A percentile compares a stretch with the other conserved stretches of the same genome.
These are phyloP conservation scores for Stereum hirsutum DNA, from an alignment of 1,284 basidiomycete species.

Conservation along the genomic window DNA sequence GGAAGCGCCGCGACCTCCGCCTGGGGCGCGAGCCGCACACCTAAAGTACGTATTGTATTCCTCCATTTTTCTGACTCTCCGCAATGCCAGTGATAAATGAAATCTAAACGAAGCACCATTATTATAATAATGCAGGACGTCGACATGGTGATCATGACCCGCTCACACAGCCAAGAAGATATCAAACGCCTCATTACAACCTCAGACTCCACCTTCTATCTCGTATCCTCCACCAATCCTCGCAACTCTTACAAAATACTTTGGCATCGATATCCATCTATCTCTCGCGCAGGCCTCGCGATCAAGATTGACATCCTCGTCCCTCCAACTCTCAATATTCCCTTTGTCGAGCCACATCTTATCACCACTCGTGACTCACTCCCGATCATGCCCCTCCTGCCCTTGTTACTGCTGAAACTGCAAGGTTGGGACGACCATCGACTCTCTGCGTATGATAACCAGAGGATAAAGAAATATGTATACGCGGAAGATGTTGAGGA, in stretches of 20 bases:
- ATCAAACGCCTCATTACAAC: slow-evolving; percentile 31
- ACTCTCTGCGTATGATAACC: slow-evolving; percentile 12
- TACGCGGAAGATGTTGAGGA: slow-evolving; percentile 20
- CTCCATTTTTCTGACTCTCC: background rate
- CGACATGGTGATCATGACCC: slow-evolving; percentile 38
- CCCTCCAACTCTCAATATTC: slow-evolving; percentile 36
- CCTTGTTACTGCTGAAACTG: slow-evolving; percentile 38
- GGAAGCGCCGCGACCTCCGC: slow-evolving; percentile 15
- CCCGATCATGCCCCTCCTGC: slow-evolving; percentile 34
- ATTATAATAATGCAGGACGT: slow-evolving; percentile 44
- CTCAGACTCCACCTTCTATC: slow-evolving; percentile 28
- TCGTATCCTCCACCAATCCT: slow-evolving; percentile 28
- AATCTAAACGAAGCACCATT: no score
- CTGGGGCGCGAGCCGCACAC: slow-evolving; percentile 12
- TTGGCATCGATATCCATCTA: slow-evolving; percentile 30
- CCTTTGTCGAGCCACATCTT: slow-evolving; percentile 20
- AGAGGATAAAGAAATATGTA: slow-evolving; percentile 19
- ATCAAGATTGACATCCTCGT: slow-evolving; percentile 47
- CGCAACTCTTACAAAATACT: slow-evolving; percentile 34
- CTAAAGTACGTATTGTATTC: slow-evolving; percentile 12
- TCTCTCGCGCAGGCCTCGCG: slow-evolving; percentile 9
- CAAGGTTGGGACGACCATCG: slow-evolving; percentile 38
- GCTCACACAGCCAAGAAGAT: slow-evolving; percentile 22
- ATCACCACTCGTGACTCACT: slow-evolving; percentile 20
- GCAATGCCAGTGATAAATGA: no score